These are phyloP conservation scores for Setaria italica DNA, from an alignment of 202 grass and related monocot species.

Conservation along the genomic window DNA sequence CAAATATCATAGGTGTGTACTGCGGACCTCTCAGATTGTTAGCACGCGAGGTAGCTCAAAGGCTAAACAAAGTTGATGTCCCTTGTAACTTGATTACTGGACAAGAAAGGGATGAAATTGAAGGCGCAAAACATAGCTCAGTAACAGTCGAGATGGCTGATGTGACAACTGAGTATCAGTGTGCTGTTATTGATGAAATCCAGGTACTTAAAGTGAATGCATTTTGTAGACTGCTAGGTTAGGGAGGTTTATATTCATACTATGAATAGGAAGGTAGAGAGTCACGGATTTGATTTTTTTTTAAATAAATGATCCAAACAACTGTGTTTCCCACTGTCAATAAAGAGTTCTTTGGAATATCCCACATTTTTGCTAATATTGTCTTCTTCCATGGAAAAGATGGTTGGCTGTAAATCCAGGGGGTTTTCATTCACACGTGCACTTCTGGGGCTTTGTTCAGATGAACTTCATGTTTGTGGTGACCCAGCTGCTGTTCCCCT, in stretches of 20 bases:
- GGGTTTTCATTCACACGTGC: conserved; percentile 96
- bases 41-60: conserved; percentile 85
- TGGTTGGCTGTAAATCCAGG: conserved; percentile 92
- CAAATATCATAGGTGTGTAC: conserved; percentile 77
- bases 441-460: conserved; percentile 86
- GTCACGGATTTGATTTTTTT: conserved; percentile 3
- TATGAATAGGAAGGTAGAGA: conserved; percentile 14
- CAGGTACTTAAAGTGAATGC: conserved; percentile 63
- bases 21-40: conserved; percentile 96
- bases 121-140: conserved; percentile 88
- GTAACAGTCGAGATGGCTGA: conserved; percentile 94
- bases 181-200: conserved; percentile 97
- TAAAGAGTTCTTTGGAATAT: conserved; percentile 36
- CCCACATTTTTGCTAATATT: conserved; percentile 36
- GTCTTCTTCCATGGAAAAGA: conserved; percentile 62
- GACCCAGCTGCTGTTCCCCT: conserved; percentile 94
- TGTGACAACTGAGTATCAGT: conserved; percentile 76
- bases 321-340: conserved; percentile 32
- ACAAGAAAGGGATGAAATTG: conserved; percentile 89
- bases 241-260: conserved; percentile 21
- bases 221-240: conserved; percentile 29
- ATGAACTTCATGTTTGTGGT: conserved; percentile 98
- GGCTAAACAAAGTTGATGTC: conserved; percentile 85
- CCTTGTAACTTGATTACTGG: conserved; percentile 92
- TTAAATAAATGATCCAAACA: conserved; percentile 26